A percentile compares a stretch with the other conserved stretches of the same genome.
Conservation (phyloP, 805 yeast genomes). For the Vanderwaltozyma tropicalis region DNA sequence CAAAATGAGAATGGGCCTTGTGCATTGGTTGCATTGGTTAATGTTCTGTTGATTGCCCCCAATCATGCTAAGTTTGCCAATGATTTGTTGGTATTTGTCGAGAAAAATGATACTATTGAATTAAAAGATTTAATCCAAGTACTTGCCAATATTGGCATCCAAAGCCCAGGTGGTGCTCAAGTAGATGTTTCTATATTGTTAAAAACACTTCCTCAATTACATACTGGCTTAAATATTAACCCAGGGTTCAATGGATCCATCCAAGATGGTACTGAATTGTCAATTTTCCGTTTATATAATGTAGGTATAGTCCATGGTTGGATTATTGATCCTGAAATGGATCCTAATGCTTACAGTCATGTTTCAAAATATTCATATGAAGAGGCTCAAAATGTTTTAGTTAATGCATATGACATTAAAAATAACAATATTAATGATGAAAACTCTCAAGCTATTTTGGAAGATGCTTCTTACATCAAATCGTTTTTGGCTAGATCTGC, state of each 20-base stretch:
- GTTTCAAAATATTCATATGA: conserved; percentile 44
- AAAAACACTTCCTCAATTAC: conserved; percentile 49
- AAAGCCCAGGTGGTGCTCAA: conserved; percentile 20
- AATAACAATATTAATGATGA: conserved; percentile 17
- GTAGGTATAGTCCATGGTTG: conserved; percentile 75
- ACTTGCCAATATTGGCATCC: conserved; percentile 39
- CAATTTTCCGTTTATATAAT: conserved; percentile 48
- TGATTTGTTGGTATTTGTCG: conserved; percentile 24
- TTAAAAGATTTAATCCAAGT: conserved; percentile 37
- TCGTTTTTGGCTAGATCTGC: conserved; percentile 50
- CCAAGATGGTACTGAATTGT: conserved; percentile 40
- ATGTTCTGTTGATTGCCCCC: conserved; percentile 50
- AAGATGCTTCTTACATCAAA: conserved; percentile 30
- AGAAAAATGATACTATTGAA: conserved; percentile 23
- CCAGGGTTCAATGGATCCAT: conserved; percentile 61
- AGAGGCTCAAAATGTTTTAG: conserved; percentile 46
- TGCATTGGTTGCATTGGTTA: conserved; percentile 68
- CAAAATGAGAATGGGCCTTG: conserved; percentile 86
- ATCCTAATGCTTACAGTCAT: conserved; percentile 26
- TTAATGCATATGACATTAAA: conserved; percentile 35
- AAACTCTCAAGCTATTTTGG: conserved; percentile 20
- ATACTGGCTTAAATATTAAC: conserved; percentile 62
- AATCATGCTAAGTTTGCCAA: conserved; percentile 6
- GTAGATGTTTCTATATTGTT: conserved; percentile 35
- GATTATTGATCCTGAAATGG: conserved; percentile 41